A percentile compares a stretch with the other conserved stretches of the same genome.
phyloP scores from a whole-genome alignment of 2,329 filamentous ascomycete species.

The Aspergillus quadricinctus region DNA sequence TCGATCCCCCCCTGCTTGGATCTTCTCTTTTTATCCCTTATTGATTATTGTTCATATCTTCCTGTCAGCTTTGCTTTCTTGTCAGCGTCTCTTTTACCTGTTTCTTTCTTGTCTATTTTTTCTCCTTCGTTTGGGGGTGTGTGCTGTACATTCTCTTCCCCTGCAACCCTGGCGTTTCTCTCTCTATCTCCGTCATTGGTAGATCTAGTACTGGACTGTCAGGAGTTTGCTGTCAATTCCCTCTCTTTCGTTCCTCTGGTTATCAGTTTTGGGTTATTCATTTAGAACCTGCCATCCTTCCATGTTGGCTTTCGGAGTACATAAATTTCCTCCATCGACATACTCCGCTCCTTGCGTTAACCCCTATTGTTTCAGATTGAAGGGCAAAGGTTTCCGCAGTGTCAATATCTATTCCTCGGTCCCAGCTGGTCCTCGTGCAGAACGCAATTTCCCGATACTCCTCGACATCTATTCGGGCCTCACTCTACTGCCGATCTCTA shows the following conservation, averaged over 20 bases:
- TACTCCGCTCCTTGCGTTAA: not conserved
- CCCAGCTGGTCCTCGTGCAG: not conserved
- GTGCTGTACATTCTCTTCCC: slow-evolving; percentile 7
- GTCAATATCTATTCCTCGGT: not conserved
- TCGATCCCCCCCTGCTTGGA: not conserved
- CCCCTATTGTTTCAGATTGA: not conserved
- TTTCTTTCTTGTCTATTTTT: slow-evolving; percentile 10
- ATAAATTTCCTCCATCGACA: not conserved
- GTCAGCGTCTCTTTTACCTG: slow-evolving; percentile 11
- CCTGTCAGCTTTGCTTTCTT: slow-evolving; percentile 16
- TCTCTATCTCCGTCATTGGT: slow-evolving; percentile 5
- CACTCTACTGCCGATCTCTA: not conserved
- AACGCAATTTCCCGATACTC: not conserved
- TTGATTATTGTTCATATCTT: slow-evolving; percentile 1
- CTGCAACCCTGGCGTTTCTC: slow-evolving; percentile 8
- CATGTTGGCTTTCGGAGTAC: not conserved
- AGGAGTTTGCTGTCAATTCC: not conserved
- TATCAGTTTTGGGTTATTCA: not conserved
- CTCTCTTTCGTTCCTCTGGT: not conserved
- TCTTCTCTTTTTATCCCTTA: slow-evolving; percentile 7
- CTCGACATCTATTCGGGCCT: not conserved
- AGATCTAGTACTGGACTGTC: not conserved
- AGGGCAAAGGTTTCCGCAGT: not conserved
- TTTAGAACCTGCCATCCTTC: not conserved
- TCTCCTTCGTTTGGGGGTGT: slow-evolving; percentile 6